Percentiles rank a stretch among this genome's conserved stretches.
phyloP scores from a whole-genome alignment of 2,329 filamentous ascomycete genomes.

The Rachicladosporium sp. region DNA sequence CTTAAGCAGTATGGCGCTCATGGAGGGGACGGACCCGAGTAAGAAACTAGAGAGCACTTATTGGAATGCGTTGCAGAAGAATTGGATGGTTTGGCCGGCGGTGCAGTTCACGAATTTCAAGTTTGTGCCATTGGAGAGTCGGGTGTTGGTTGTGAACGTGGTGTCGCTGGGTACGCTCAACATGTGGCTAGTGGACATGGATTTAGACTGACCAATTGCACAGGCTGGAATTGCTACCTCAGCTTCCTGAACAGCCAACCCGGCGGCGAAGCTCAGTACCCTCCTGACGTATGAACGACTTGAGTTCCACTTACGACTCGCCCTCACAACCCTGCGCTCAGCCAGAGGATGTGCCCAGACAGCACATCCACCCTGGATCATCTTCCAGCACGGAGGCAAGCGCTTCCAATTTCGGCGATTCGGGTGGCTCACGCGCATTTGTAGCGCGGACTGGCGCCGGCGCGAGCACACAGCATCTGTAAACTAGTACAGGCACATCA shows the following conservation, averaged over 20 bases:
- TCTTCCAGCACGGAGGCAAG: too few relatives aligned
- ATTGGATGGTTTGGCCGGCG: slow-evolving; percentile 77
- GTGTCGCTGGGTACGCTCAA: slow-evolving; percentile 52
- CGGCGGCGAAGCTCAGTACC: slow-evolving; percentile 6
- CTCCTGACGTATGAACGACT: slow-evolving; percentile 2
- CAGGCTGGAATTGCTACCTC: slow-evolving; percentile 48
- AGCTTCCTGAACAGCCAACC: slow-evolving; percentile 42
- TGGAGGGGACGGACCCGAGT: slow-evolving; percentile 36
- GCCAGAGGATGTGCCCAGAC: too few relatives aligned
- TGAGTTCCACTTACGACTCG: too few relatives aligned
- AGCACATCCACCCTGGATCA: too few relatives aligned
- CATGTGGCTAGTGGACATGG: too few relatives aligned
- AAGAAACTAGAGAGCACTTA: slow-evolving; percentile 66
- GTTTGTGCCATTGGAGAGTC: slow-evolving; percentile 69
- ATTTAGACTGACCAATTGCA: slow-evolving; percentile 1
- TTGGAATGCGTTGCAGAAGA: slow-evolving; percentile 59
- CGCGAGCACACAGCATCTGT: too few relatives aligned
- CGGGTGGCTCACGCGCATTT: too few relatives aligned
- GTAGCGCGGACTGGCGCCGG: too few relatives aligned
- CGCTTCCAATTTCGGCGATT: too few relatives aligned
- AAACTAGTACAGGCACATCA: too few relatives aligned
- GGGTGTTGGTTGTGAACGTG: slow-evolving; percentile 77
- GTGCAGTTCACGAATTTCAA: slow-evolving; percentile 83
- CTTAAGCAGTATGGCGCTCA: slow-evolving; percentile 63
- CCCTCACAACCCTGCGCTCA: too few relatives aligned